phyloP scores from a whole-genome alignment of 192 early-diverging fungal species.

The Rhizophagus clarus region DNA sequence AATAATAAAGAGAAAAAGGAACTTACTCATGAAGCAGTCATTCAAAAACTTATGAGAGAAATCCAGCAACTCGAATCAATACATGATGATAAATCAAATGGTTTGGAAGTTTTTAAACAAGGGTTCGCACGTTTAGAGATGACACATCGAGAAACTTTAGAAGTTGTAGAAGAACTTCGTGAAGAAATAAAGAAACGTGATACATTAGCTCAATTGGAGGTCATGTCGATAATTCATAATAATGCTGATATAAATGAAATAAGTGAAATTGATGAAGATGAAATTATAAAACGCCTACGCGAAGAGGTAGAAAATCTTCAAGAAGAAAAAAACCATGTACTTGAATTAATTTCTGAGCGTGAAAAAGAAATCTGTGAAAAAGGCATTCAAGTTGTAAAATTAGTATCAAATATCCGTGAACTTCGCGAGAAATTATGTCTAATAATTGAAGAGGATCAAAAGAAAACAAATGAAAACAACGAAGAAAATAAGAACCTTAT shows the following conservation, averaged over 20 bases:
- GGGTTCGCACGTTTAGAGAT: constrained; percentile 23
- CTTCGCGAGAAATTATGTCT: neutral
- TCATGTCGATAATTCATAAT: neutral
- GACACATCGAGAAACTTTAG: constrained; percentile 20
- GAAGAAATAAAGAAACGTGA: constrained; percentile 30
- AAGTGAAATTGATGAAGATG: constrained; percentile 10
- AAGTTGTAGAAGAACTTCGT: constrained; percentile 25
- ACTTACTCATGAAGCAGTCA: neutral
- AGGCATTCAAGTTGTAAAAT: neutral
- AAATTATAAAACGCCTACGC: neutral
- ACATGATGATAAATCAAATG: constrained; percentile 10
- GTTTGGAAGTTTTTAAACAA: constrained; percentile 21
- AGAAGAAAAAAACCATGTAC: neutral
- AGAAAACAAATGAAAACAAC: neutral
- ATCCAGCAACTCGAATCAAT: constrained; percentile 15
- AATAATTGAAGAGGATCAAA: neutral
- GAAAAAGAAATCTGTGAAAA: neutral
- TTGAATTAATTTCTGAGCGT: constrained; percentile 6
- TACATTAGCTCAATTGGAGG: constrained; percentile 2
- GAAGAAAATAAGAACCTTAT: neutral
- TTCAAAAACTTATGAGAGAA: constrained; percentile 20
- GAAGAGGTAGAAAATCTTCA: constrained; percentile 6
- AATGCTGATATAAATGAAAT: neutral
- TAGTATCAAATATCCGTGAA: neutral
- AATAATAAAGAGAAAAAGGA: neutral